Percentiles rank a stretch among this genome's conserved stretches.
Evolutionary conservation across 2,329 filamentous ascomycete species (phyloP).

Genomic region (Pestalotiopsis sp.): DNA sequence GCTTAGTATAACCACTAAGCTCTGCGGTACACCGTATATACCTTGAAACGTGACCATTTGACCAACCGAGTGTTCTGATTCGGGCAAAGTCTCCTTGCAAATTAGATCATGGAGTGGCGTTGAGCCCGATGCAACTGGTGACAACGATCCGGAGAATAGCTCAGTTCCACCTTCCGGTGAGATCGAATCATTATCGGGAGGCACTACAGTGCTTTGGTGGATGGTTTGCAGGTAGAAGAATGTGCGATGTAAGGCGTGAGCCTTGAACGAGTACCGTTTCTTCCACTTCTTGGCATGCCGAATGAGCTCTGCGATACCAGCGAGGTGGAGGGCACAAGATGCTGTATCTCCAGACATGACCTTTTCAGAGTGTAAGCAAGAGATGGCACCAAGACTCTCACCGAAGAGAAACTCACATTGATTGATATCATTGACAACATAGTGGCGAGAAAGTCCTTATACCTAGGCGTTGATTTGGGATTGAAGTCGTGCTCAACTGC

Average conservation of each 20-base stretch:
- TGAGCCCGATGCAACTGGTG: not conserved
- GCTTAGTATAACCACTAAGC: conserved; percentile 15
- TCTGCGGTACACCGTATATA: conserved; percentile 22
- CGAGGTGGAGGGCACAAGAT: conserved; percentile 25
- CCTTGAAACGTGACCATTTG: conserved; percentile 18
- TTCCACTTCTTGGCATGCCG: conserved; percentile 21
- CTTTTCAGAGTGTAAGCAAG: conserved; percentile 8
- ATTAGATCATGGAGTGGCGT: not conserved
- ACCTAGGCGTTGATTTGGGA: conserved; percentile 19
- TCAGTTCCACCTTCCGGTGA: not conserved
- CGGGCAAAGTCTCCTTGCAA: not conserved
- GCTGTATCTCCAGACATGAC: conserved; percentile 29
- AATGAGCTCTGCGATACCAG: conserved; percentile 24
- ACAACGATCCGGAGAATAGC: not conserved
- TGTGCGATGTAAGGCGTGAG: conserved; percentile 23
- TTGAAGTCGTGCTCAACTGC: conserved; percentile 21
- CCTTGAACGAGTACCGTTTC: conserved; percentile 9
- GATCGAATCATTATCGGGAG: not conserved
- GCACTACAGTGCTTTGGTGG: conserved; percentile 24
- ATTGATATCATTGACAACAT: conserved; percentile 32
- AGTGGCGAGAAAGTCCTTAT: conserved; percentile 30
- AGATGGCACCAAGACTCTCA: not conserved
- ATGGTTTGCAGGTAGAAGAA: conserved; percentile 28
- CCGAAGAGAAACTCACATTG: conserved; percentile 18
- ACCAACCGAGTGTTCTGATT: not conserved